Percentiles rank a stretch among this genome's conserved stretches.
Conservation (phyloP, 208 protist genomes). For the Leishmania aethiopica region DNA sequence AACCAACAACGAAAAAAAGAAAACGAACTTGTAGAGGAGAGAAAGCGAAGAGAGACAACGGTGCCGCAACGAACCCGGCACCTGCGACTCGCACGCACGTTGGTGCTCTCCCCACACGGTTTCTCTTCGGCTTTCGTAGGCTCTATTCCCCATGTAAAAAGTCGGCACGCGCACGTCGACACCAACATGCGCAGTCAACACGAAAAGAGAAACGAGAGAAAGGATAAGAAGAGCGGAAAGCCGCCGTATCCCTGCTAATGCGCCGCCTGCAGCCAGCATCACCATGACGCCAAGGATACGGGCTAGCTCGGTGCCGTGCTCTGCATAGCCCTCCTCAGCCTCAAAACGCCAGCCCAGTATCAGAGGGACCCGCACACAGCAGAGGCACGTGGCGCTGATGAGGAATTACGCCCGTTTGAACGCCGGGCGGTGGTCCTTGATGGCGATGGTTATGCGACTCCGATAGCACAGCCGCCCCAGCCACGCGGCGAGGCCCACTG, state of each 20-base stretch:
- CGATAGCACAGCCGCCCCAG: constrained; percentile 57
- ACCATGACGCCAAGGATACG: not conserved
- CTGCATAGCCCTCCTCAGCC: not conserved
- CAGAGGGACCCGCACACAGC: not conserved
- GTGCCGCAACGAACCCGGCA: not conserved
- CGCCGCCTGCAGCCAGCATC: not conserved
- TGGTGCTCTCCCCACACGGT: not conserved
- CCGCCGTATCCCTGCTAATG: not conserved
- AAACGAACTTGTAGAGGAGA: not conserved
- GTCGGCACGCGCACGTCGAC: no score
- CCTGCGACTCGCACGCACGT: not conserved
- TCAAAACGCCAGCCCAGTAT: not conserved
- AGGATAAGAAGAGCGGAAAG: not conserved
- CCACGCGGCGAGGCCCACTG: constrained; percentile 63
- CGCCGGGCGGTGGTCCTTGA: constrained; percentile 14
- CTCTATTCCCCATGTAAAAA: not conserved
- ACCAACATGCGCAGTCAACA: not conserved
- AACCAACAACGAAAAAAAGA: no score
- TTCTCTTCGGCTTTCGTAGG: not conserved
- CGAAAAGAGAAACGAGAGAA: not conserved
- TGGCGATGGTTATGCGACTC: constrained; percentile 10
- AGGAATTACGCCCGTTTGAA: constrained; percentile 11
- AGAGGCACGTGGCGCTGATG: not conserved
- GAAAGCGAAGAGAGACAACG: not conserved
- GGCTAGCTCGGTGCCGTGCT: not conserved